These are phyloP conservation scores for Poa pratensis DNA, from an alignment of 176 grass and related monocot genomes.

Conservation along the genomic window DNA sequence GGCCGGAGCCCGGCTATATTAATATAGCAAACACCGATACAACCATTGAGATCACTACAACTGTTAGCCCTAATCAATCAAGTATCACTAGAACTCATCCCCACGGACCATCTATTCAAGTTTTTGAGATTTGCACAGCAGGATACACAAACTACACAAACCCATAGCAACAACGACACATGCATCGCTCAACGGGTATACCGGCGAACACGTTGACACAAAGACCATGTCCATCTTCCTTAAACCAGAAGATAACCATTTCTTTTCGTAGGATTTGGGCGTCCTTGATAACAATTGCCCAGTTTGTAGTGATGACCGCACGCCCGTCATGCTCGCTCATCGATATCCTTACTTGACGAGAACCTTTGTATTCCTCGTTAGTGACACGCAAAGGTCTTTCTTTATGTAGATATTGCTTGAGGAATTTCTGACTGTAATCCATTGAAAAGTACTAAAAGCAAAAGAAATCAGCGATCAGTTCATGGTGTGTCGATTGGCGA, in stretches of 20 bases:
- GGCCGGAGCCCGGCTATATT: too few species aligned
- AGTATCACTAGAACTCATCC: too few species aligned
- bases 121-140: too few species aligned
- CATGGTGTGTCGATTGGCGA: too few species aligned
- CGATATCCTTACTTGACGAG: neutral
- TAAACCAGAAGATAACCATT: neutral
- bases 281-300: neutral
- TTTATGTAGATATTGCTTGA: neutral
- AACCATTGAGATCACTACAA: too few species aligned
- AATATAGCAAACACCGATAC: too few species aligned
- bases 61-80: too few species aligned
- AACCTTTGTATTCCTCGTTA: neutral
- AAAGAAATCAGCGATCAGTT: neutral
- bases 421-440: neutral
- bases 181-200: neutral
- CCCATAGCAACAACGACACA: too few species aligned
- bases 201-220: neutral
- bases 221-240: neutral
- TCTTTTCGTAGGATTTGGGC: neutral
- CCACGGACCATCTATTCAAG: too few species aligned
- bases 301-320: neutral
- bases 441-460: neutral
- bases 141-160: too few species aligned
- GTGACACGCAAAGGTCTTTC: neutral
- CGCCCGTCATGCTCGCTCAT: neutral